Evolutionary conservation across 1,139 yeast species (phyloP).

Genomic region (Eremothecium cymbalariae): DNA sequence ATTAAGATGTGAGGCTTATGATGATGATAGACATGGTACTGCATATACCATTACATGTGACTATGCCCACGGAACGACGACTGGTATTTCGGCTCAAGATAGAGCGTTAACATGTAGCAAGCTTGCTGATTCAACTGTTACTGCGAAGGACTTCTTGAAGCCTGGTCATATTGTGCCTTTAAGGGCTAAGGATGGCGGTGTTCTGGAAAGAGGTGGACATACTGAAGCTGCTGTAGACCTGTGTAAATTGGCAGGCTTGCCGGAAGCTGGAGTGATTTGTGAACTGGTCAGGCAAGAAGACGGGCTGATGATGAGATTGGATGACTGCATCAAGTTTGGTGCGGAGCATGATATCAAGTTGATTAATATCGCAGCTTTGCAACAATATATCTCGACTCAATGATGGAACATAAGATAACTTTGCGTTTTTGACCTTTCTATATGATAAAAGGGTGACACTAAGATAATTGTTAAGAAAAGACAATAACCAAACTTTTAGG

Average conservation of each 20-base stretch:
- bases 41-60: constrained; percentile 95
- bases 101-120: constrained; percentile 73
- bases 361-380: constrained; percentile 70
- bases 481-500: too few species aligned
- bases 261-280: constrained; percentile 88
- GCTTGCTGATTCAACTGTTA: constrained; percentile 54
- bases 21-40: constrained; percentile 82
- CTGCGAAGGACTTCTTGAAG: constrained; percentile 61
- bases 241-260: constrained; percentile 64
- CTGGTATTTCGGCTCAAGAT: constrained; percentile 94
- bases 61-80: constrained; percentile 78
- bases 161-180: constrained; percentile 95
- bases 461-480: too few species aligned
- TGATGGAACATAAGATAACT: too few species aligned
- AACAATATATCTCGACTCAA: too few species aligned
- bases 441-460: too few species aligned
- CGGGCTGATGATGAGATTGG: constrained; percentile 91
- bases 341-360: constrained; percentile 55
- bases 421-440: too few species aligned
- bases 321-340: constrained; percentile 72
- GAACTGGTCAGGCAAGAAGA: constrained; percentile 90
- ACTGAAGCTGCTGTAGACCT: constrained; percentile 96
- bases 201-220: constrained; percentile 83
- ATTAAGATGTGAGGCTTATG: constrained; percentile 26
- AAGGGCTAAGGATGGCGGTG: constrained; percentile 82